Evolutionary conservation across 176 grass and related monocot species (phyloP).

Genomic region (Neostapfia colusana): DNA sequence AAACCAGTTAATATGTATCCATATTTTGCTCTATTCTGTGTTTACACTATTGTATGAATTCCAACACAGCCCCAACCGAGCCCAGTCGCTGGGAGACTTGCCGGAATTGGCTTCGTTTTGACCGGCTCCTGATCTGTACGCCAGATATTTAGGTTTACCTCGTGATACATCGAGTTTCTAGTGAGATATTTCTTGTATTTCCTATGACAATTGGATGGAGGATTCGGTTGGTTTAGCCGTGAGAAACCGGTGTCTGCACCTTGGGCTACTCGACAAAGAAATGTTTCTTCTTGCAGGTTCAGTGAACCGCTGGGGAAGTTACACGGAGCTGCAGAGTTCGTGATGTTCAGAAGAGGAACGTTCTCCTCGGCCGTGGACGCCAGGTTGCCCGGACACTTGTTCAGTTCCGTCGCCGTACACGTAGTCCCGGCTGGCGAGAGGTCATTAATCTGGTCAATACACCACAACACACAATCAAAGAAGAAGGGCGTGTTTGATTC

Average conservation of each 20-base stretch:
- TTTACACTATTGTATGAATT: too few relatives aligned
- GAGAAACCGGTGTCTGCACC: background rate
- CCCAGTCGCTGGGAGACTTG: too few relatives aligned
- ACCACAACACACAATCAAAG: too few relatives aligned
- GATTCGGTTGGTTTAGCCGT: too few relatives aligned
- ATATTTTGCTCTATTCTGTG: too few relatives aligned
- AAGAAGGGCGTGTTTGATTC: too few relatives aligned
- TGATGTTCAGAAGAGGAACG: background rate
- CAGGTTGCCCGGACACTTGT: background rate
- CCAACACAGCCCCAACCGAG: too few relatives aligned
- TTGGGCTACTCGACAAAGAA: background rate
- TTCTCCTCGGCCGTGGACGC: background rate
- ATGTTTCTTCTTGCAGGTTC: conserved; percentile 5
- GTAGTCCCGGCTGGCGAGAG: background rate
- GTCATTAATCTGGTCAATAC: background rate
- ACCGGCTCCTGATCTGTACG: too few relatives aligned
- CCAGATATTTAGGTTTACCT: too few relatives aligned
- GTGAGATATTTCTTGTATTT: background rate
- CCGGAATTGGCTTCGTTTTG: too few relatives aligned
- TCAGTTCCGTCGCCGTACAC: background rate
- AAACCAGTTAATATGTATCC: too few relatives aligned
- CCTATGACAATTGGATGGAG: background rate
- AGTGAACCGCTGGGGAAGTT: background rate
- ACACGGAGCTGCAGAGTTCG: background rate
- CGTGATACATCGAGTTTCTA: too few relatives aligned